phyloP scores from a whole-genome alignment of 2,329 filamentous ascomycete genomes.

The Colletotrichum cordylinicola region DNA sequence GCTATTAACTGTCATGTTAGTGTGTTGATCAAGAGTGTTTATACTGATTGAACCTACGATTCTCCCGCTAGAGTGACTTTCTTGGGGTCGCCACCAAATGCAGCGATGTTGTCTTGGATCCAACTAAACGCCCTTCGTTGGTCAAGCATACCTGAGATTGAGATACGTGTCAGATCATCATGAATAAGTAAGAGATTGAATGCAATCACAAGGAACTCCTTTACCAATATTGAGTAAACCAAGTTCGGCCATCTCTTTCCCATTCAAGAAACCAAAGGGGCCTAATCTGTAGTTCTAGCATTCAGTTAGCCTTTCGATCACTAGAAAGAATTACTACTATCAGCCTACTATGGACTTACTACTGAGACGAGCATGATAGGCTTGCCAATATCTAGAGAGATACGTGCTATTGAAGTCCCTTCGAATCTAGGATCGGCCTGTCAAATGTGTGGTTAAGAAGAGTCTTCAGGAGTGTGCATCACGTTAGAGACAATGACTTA shows the following conservation, averaged over 20 bases:
- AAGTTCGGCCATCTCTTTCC: slow-evolving; percentile 11
- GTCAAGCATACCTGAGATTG: slow-evolving; percentile 1
- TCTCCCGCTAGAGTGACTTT: slow-evolving; percentile 61
- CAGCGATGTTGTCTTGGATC: slow-evolving; percentile 20
- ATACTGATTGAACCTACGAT: background rate
- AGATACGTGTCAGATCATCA: background rate
- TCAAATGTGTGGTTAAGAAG: fast-evolving
- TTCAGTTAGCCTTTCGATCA: background rate
- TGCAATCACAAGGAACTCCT: fast-evolving
- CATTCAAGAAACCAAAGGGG: slow-evolving; percentile 20
- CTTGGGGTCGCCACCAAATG: slow-evolving; percentile 16
- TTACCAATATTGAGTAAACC: slow-evolving; percentile 38
- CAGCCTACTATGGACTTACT: background rate
- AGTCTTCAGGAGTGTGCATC: background rate
- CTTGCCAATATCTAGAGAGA: background rate
- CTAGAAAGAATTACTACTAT: background rate
- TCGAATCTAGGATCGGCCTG: background rate
- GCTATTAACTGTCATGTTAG: background rate
- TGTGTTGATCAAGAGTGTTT: fast-evolving
- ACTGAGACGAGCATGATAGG: background rate
- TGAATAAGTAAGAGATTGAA: background rate
- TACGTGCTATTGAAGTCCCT: background rate
- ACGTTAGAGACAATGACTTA: background rate
- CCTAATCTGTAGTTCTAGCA: slow-evolving; percentile 22
- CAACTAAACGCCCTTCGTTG: slow-evolving; percentile 16